Evolutionary conservation across 2,329 filamentous ascomycete genomes (phyloP).

Genomic region (Dothistroma pini): DNA sequence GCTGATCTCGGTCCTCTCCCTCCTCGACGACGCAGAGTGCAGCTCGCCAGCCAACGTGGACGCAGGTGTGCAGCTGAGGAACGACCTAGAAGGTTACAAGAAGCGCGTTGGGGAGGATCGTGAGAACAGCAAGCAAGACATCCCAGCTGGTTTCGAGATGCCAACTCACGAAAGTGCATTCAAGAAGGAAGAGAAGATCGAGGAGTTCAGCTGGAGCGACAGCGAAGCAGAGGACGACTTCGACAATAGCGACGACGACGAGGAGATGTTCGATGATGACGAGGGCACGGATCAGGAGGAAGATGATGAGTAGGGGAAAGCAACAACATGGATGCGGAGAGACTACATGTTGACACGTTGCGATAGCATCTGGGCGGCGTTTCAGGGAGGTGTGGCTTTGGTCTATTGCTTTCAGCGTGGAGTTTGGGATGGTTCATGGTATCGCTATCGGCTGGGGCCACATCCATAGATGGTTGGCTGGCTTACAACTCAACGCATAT

Average conservation of each 20-base stretch:
- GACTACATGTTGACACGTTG: slow-evolving; percentile 1
- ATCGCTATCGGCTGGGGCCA: not conserved
- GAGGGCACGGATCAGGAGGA: slow-evolving; percentile 58
- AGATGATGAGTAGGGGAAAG: slow-evolving; percentile 42
- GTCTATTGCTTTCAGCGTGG: slow-evolving; percentile 26
- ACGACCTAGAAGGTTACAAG: slow-evolving; percentile 67
- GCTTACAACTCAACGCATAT: not conserved
- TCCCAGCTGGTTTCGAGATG: slow-evolving; percentile 76
- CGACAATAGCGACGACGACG: slow-evolving; percentile 64
- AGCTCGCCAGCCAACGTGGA: slow-evolving; percentile 94
- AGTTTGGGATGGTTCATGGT: slow-evolving; percentile 18
- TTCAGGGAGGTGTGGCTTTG: slow-evolving; percentile 8
- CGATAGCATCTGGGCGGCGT: slow-evolving; percentile 8
- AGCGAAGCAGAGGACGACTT: slow-evolving; percentile 64
- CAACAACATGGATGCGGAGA: not conserved
- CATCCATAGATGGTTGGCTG: not conserved
- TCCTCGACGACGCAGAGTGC: slow-evolving; percentile 92
- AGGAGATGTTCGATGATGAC: slow-evolving; percentile 55
- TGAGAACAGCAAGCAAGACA: slow-evolving; percentile 69
- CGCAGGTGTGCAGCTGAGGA: slow-evolving; percentile 79
- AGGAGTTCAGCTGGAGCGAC: slow-evolving; percentile 68
- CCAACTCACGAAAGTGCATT: slow-evolving; percentile 66
- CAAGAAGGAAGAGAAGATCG: slow-evolving; percentile 54
- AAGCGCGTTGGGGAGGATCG: slow-evolving; percentile 65
- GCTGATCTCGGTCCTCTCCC: slow-evolving; percentile 82